Conservation (phyloP, 208 protist genomes). For the Crithidia acanthocephali region DNA sequence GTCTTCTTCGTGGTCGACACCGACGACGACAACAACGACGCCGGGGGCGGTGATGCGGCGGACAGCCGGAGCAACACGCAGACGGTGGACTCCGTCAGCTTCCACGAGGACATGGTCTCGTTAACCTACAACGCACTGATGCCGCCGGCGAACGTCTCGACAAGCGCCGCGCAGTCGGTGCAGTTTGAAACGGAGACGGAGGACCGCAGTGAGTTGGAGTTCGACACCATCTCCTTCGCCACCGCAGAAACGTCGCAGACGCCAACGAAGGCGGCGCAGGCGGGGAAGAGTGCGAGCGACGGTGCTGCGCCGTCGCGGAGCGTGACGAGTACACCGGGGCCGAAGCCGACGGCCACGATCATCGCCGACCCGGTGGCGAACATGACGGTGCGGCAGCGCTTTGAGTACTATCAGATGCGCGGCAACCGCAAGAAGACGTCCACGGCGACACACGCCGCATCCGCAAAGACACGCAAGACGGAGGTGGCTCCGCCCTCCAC, state of each 20-base stretch:
- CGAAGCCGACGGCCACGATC: neutral
- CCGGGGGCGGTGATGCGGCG: neutral
- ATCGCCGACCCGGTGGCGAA: conserved; percentile 3
- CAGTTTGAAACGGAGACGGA: conserved; percentile 10
- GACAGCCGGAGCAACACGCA: neutral
- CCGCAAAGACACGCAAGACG: too few species aligned
- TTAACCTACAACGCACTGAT: conserved; percentile 3
- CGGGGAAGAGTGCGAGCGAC: neutral
- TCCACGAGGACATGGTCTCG: conserved; percentile 12
- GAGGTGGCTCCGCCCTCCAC: too few species aligned
- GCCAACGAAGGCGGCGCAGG: neutral
- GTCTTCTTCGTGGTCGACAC: conserved; percentile 8
- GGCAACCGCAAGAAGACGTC: conserved; percentile 3
- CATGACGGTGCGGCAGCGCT: conserved; percentile 17
- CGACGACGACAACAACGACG: neutral
- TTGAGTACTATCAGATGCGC: conserved; percentile 8
- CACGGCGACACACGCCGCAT: neutral
- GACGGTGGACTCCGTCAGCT: conserved; percentile 9
- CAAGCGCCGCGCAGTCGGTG: conserved; percentile 8
- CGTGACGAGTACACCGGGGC: neutral
- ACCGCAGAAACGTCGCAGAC: neutral
- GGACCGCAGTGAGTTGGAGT: neutral
- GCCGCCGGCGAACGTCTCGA: neutral
- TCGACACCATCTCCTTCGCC: conserved; percentile 19
- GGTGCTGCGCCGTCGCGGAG: neutral